Base-by-base conservation (phyloP, 352 stramenopile genomes). In the Phytophthora uliginosa region DNA sequence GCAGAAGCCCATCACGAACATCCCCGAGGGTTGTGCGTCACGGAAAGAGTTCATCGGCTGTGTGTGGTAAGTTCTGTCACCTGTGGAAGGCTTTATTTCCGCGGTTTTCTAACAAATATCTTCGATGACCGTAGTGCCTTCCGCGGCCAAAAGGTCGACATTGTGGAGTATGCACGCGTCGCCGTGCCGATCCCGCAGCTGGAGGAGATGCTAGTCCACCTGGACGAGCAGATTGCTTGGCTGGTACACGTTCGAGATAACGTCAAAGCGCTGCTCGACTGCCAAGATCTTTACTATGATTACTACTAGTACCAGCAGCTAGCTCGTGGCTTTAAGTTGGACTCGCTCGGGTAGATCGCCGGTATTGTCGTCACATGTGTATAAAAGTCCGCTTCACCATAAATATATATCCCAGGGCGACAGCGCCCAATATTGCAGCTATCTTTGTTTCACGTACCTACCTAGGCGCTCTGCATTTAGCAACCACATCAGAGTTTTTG, bases 41-140 rank as follows among this genome's bases (percentile, higher is more conserved):
- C 91, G 89, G 63, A 94, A 94, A 73, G 88, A 96, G 53, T 88
- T 96, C 63, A 81, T 90, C 28, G 90, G 88, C 20, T 88, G 81
- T 38, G 84, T 95, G 48, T 95, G 88, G 89, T 95, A 71, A 50
- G 88, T 81, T 1, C 15, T 22, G 26, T 28, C 17, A 28, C 9
- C 36, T 13, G 8, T 34, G n/a, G n/a, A 15, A 18, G 13, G 20
- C 2, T 33, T 15, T 18, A 33, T 45, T 12, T 58, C 61, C 17
- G 24, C 4, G n/a, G 45, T 53, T 52, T 31, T 48, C 24, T 65
- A 34, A 64, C 18, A 28, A 0, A 2, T 38, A 31, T 10, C 51
- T 53, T 64, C 54, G 10, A 50, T 52, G 34, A 50, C 34, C 57
- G 18, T 56, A 96, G 89, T 42, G 71, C 74, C n/a, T 91, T 92